A percentile compares a stretch with the other conserved stretches of the same genome.
Evolutionary conservation across 2,329 filamentous ascomycete species (phyloP).

Genomic region (Botryosphaeria dothidea): DNA sequence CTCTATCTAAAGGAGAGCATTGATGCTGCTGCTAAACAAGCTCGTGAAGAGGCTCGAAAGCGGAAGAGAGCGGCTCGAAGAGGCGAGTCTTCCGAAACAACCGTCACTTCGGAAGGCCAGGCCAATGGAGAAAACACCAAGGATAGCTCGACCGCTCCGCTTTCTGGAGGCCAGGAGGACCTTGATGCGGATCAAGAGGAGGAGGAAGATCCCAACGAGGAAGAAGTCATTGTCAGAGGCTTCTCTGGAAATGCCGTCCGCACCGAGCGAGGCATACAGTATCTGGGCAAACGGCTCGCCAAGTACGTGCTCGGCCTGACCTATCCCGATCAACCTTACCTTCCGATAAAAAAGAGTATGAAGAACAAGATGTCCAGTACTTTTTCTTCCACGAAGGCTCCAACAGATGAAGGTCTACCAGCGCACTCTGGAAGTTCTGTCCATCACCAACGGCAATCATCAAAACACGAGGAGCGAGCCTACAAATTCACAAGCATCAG

Average conservation of each 20-base stretch:
- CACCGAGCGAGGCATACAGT: slow-evolving; percentile 95
- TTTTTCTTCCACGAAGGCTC: slow-evolving; percentile 45
- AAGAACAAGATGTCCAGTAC: slow-evolving; percentile 48
- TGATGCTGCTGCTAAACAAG: slow-evolving; percentile 75
- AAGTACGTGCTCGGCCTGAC: slow-evolving; percentile 88
- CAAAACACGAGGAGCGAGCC: slow-evolving; percentile 53
- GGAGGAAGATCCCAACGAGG: slow-evolving; percentile 68
- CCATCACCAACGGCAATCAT: slow-evolving; percentile 46
- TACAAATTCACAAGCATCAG: slow-evolving; percentile 94
- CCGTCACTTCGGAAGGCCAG: slow-evolving; percentile 21
- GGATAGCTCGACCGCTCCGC: slow-evolving; percentile 43
- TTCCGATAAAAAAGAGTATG: slow-evolving; percentile 64
- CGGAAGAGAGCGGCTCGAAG: slow-evolving; percentile 43
- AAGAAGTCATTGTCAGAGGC: slow-evolving; percentile 85
- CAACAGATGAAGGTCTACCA: slow-evolving; percentile 50
- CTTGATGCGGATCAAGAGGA: slow-evolving; percentile 39
- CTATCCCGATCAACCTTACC: slow-evolving; percentile 88
- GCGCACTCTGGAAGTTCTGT: slow-evolving; percentile 64
- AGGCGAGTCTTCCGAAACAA: slow-evolving; percentile 5
- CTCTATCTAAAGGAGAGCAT: slow-evolving; percentile 97
- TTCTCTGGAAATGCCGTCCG: slow-evolving; percentile 87
- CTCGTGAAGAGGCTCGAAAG: slow-evolving; percentile 67
- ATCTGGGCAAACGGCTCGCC: slow-evolving; percentile 89
- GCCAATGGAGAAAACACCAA: not conserved
- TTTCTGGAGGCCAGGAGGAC: slow-evolving; percentile 53